Evolutionary conservation across 331 rosid species (phyloP), one percentile per base, ranked within the genome.

Genomic region (Phaseolus coccineus): DNA sequence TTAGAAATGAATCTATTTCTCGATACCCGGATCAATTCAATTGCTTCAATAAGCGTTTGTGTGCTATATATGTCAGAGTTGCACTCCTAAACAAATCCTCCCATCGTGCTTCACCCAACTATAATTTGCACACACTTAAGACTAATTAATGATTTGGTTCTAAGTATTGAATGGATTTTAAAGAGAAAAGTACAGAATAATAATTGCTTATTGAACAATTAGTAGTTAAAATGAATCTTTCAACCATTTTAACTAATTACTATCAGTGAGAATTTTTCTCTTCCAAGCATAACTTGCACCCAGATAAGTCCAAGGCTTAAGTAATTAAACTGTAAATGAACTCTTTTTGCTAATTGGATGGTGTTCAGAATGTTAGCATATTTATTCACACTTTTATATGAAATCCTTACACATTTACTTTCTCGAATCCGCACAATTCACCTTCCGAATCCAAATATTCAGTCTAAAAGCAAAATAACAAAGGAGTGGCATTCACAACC

Each of bases 401-500:
- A 19, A 19, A 19, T 19, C 22, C 22, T 19, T 19, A 19, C 22
- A 19, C 22, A 19, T 19, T 19, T 19, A 19, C 22, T 19, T 19
- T 19, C 22, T 19, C 22, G 22, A 19, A 19, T 19, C 22, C 22
- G 22, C 22, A 19, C 22, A 19, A 19, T 19, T 19, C 22, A 19
- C 22, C 22, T 19, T 19, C 22, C 22, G 22, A 19, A 19, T 19
- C 22, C 22, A 19, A 19, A 19, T 19, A 19, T 19, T 19, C 22
- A 61, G 24, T 62, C 31, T 15, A 31, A 62, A 62, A 62, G 68
- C 68, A 62, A 31, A 62, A 31, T 31, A 14, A 62, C 42, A 31
- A 62, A 15, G 24, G 25, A 30, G 31, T 6, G 44, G 1, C 74
- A 48, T 48, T 1, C 15, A 48, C 16, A 40, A 42, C 52, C 53